Base-by-base conservation (phyloP, 805 yeast species). In the Scheffersomyces spartinae region DNA sequence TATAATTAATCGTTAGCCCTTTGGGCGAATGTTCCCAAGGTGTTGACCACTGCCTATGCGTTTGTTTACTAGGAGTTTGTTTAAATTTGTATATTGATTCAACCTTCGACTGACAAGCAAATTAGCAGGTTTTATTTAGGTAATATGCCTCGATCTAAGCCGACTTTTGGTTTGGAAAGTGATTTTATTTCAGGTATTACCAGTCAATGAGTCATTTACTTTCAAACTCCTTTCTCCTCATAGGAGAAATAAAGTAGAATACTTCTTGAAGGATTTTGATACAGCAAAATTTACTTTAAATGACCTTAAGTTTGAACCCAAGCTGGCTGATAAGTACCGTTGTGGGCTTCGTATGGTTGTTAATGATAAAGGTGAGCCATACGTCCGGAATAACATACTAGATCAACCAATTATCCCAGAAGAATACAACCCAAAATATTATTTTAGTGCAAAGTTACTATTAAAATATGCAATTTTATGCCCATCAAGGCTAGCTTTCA, bases 1-100 rank as follows among this genome's bases (percentile, higher is more conserved):
- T 85, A 4, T 47, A 68, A 4, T 54, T 80, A 0, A 49, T 80
- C 1, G 40, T 82, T 20, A 85, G 88, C 44, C 96, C 97, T 1
- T 47, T 73, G 2, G 67, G 68, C 30, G 86, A 79, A 36, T 39
- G 54, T 9, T 67, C 93, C 0, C 97, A 83, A 40, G 69, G 40
- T 73, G 6, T 37, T 78, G 0, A 53, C 77, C 0, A 43, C 79
- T 10, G 42, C 50, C 3, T 37, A 45, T 3, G 36, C 68, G 0
- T 34, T 77, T 6, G 45, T 49, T 17, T 45, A 55, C 13, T 40
- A 73, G 15, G 49, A 68, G 1, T 71, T 67, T 37, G 61, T 79
- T 4, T 67, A 69, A 12, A 42, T 75, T 4, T 60, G 62, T 12
- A 49, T 85, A 0, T 39, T 71, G 4, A 36, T 84, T 15, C 68